These are phyloP conservation scores for Acacia confusa DNA, from an alignment of 306 rosid genomes.

Conservation along the genomic window DNA sequence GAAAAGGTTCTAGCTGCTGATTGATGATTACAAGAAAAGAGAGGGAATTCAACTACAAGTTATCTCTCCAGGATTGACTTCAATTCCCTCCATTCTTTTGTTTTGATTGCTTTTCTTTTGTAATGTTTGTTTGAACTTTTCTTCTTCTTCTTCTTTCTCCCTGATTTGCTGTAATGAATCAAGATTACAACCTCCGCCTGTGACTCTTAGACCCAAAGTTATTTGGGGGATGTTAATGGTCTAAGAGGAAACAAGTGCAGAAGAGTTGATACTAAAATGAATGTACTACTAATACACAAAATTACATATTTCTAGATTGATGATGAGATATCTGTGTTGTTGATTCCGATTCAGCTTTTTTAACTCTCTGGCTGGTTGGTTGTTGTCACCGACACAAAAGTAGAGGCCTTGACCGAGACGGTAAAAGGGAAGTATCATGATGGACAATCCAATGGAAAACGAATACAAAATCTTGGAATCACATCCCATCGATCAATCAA, in stretches of 20 bases:
- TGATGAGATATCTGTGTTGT: neutral
- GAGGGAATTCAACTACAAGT: neutral
- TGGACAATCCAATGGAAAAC: neutral
- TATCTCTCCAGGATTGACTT: constrained; percentile 21
- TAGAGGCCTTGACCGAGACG: neutral
- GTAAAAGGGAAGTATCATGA: neutral
- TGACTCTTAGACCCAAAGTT: constrained; percentile 48
- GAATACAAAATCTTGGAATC: neutral
- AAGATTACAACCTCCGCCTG: constrained; percentile 72
- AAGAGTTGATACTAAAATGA: constrained; percentile 59
- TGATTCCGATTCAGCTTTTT: too few species aligned
- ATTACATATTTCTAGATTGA: neutral
- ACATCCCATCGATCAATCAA: neutral
- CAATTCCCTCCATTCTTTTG: constrained; percentile 32
- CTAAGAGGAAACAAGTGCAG: constrained; percentile 54
- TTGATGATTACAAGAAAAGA: constrained; percentile 2
- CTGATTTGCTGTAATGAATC: constrained; percentile 16
- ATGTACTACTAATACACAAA: neutral
- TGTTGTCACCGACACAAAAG: neutral
- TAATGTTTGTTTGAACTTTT: neutral
- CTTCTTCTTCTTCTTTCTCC: too few species aligned
- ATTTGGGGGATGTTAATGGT: constrained; percentile 46
- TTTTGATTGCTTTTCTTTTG: neutral
- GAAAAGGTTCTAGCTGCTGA: constrained; percentile 79
- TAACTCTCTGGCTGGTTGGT: neutral